Conservation (phyloP, 768 basidiomycete genomes). For the Tylopilus balloui region DNA sequence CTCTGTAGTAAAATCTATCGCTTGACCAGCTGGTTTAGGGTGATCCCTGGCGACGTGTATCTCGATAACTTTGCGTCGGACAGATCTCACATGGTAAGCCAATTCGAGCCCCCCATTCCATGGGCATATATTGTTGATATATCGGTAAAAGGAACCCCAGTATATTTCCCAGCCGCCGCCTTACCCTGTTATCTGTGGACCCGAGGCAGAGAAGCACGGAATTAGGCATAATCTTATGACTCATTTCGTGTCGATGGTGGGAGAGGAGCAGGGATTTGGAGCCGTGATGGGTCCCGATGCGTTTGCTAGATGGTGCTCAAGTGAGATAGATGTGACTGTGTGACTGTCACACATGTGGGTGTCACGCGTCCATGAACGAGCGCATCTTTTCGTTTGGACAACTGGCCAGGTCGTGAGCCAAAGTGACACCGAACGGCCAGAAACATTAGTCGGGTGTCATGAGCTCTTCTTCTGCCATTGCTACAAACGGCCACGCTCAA, state of each 20-base stretch:
- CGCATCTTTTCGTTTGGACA: conserved; percentile 17
- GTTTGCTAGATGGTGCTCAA: conserved; percentile 22
- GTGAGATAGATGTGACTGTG: conserved; percentile 5
- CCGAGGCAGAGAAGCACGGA: conserved; percentile 34
- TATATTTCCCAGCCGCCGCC: conserved; percentile 47
- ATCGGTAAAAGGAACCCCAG: conserved; percentile 5
- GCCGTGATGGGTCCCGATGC: conserved; percentile 34
- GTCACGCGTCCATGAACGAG: conserved; percentile 19
- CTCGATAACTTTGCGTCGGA: conserved; percentile 67
- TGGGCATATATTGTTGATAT: neutral
- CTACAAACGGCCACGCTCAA: conserved; percentile 49
- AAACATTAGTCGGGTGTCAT: conserved; percentile 15
- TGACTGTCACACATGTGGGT: conserved; percentile 19
- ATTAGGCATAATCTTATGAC: conserved; percentile 53
- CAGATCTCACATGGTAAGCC: conserved; percentile 66
- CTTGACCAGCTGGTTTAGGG: conserved; percentile 53
- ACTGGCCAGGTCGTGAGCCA: conserved; percentile 1
- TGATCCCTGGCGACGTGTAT: conserved; percentile 49
- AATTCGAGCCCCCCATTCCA: conserved; percentile 11
- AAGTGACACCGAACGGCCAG: conserved; percentile 2
- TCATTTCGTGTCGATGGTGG: conserved; percentile 51
- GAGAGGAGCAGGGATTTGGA: conserved; percentile 36
- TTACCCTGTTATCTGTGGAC: conserved; percentile 49
- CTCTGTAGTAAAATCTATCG: conserved; percentile 2
- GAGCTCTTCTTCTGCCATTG: conserved; percentile 27